Evolutionary conservation across 441 rosid species (phyloP).

Genomic region (Populus hybrid): DNA sequence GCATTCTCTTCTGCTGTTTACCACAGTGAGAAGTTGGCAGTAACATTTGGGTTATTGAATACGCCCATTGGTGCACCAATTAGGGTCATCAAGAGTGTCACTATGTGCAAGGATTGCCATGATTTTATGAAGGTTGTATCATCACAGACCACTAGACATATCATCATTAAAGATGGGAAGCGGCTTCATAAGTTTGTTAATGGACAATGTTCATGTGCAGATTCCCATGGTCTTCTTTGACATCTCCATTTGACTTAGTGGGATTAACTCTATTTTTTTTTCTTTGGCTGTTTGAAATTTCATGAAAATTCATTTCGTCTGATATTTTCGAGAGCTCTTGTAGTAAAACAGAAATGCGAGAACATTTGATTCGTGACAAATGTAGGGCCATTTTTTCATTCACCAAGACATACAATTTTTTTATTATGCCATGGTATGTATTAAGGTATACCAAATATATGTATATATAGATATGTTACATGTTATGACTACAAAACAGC

Average conservation of each 20-base stretch:
- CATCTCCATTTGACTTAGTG: not conserved
- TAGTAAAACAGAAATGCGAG: not conserved
- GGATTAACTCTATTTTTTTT: not conserved
- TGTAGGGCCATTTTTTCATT: not conserved
- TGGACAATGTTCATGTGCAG: slow-evolving; percentile 44
- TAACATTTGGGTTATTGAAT: slow-evolving; percentile 45
- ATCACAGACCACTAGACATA: slow-evolving; percentile 28
- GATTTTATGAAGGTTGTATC: slow-evolving; percentile 42
- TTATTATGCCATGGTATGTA: not conserved
- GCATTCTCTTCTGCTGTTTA: slow-evolving; percentile 21
- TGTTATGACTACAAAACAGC: not conserved
- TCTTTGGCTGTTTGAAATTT: not conserved
- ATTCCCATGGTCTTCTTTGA: not conserved
- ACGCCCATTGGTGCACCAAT: slow-evolving; percentile 22
- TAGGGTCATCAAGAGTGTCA: slow-evolving; percentile 25
- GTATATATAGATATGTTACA: not conserved
- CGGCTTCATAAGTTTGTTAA: slow-evolving; percentile 47
- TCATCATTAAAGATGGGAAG: slow-evolving; percentile 46
- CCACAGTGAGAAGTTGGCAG: slow-evolving; percentile 42
- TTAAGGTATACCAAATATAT: not conserved
- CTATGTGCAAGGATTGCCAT: slow-evolving; percentile 52
- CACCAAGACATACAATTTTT: not conserved
- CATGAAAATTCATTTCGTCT: not conserved
- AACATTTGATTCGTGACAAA: not conserved
- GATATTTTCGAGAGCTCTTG: not conserved